phyloP scores from a whole-genome alignment of 2,329 filamentous ascomycete species.

The Fusarium incarnatum region DNA sequence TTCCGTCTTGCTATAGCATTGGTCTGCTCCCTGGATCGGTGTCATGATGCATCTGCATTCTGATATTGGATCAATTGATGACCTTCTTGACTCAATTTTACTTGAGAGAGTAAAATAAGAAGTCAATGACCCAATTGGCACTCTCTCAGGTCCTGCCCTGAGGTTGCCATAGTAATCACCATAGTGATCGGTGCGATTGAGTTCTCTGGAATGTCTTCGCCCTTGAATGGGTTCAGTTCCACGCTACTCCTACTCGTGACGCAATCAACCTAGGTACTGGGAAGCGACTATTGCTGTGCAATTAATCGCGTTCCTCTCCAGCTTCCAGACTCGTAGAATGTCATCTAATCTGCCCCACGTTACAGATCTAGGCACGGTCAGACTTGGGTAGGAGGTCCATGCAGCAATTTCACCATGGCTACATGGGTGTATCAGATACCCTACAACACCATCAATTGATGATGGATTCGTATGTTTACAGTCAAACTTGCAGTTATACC shows the following conservation, averaged over 20 bases:
- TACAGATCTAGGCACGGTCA: slow-evolving; percentile 6
- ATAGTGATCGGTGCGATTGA: neutral
- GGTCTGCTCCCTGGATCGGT: neutral
- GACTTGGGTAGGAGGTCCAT: neutral
- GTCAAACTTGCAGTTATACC: neutral
- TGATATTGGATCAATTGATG: neutral
- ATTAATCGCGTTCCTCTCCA: slow-evolving; percentile 8
- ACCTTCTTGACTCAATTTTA: neutral
- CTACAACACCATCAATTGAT: slow-evolving; percentile 2
- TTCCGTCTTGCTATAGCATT: neutral
- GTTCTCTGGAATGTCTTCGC: neutral
- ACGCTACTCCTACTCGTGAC: neutral
- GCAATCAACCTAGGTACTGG: neutral
- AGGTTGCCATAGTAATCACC: neutral
- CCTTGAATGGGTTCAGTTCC: neutral
- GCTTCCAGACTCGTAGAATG: neutral
- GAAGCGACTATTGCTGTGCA: neutral
- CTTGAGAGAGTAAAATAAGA: rapidly evolving
- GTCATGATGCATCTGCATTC: neutral
- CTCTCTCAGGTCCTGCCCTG: neutral
- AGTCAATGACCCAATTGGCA: neutral
- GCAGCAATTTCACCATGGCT: neutral
- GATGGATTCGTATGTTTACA: neutral
- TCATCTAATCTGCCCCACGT: slow-evolving; percentile 4
- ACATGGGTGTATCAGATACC: slow-evolving; percentile 2